Base-by-base conservation (phyloP, 2,329 filamentous ascomycete species). In the Gyromitra esculenta region DNA sequence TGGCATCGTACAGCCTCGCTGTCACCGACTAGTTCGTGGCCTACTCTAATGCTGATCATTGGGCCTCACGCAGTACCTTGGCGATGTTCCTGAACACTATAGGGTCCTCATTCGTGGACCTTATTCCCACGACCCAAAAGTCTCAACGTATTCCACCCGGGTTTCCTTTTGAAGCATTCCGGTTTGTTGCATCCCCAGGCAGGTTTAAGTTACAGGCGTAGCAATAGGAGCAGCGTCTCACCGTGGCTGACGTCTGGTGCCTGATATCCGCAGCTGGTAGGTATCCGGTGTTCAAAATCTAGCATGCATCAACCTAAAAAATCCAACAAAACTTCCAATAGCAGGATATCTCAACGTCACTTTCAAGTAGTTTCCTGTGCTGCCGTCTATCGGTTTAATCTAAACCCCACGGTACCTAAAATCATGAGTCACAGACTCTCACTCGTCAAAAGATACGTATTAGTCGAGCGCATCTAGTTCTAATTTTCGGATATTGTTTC, bases 1-100 rank as follows among this genome's bases (percentile, higher is more conserved):
- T 70, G 50, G 72, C 18, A 39, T 67, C 45, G 56, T 63, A 56
- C 48, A 18, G 56, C 35, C 11, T 63, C 21, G 25, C 64, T 52
- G 59, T 21, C 54, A 64, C 37, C 68, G 48, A 48, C 52, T 43
- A 59, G 45, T 43, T 62, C 35, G 39, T 64, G 59, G 60, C 8
- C 31, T 57, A 48, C 41, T 48, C 60, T 57, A n/a, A 35, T 65
- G 63, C 57, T 59, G 56, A 63, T 69, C 39, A 54, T 50, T 60
- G 62, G 35, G 48, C 45, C 37, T 56, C 48, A 57, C 37, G 11
- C 18, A 25, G 39, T 18, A 35, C 41, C 60, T 63, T 48, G 41
- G 60, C 60, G 41, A 63, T 63, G 18, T 48, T 63, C 13, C 41
- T n/a, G 35, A 31, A 56, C 52, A 25, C 9, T 7, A 31, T 43